phyloP scores from a whole-genome alignment of 2,329 filamentous ascomycete species.

The Plenodomus biglobosus region DNA sequence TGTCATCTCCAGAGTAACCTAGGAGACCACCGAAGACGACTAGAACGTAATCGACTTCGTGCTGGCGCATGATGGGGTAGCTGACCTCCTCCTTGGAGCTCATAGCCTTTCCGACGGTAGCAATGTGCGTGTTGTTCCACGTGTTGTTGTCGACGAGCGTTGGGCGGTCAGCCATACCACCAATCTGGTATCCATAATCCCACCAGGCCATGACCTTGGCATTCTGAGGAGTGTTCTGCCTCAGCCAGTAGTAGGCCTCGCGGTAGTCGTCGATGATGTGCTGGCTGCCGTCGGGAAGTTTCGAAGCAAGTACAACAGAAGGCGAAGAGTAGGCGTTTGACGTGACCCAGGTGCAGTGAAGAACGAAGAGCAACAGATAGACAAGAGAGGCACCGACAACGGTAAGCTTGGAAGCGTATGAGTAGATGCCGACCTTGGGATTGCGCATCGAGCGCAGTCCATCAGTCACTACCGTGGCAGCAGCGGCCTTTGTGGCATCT shows the following conservation, averaged over 20 bases:
- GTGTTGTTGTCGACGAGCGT: slow-evolving; percentile 99
- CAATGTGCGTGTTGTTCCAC: slow-evolving; percentile 99
- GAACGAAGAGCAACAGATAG: slow-evolving; percentile 89
- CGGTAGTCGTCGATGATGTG: slow-evolving; percentile 99
- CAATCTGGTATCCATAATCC: slow-evolving; percentile 99
- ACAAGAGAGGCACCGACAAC: slow-evolving; percentile 71
- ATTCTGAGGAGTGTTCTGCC: slow-evolving; percentile 91
- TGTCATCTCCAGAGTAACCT: slow-evolving; percentile 97
- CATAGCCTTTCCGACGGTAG: slow-evolving; percentile 98
- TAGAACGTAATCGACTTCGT: slow-evolving; percentile 98
- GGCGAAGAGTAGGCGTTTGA: slow-evolving; percentile 98
- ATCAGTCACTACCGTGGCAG: slow-evolving; percentile 54
- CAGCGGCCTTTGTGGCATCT: slow-evolving; percentile 43
- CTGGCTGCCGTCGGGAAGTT: slow-evolving; percentile 89
- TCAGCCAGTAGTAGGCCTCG: slow-evolving; percentile 98
- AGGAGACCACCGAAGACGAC: slow-evolving; percentile 94
- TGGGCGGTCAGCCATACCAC: slow-evolving; percentile 96
- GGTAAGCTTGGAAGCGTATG: slow-evolving; percentile 73
- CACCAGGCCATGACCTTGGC: slow-evolving; percentile 99
- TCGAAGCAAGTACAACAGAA: slow-evolving; percentile 91
- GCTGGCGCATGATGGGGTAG: slow-evolving; percentile 97
- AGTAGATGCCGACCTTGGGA: slow-evolving; percentile 82
- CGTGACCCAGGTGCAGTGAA: slow-evolving; percentile 99
- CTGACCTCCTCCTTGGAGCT: slow-evolving; percentile 95
- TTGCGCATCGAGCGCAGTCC: slow-evolving; percentile 70